Percentiles rank a stretch among this genome's conserved stretches.
These are phyloP conservation scores for Pseudozyma sp. DNA, from an alignment of 1,284 basidiomycete genomes.

Conservation along the genomic window DNA sequence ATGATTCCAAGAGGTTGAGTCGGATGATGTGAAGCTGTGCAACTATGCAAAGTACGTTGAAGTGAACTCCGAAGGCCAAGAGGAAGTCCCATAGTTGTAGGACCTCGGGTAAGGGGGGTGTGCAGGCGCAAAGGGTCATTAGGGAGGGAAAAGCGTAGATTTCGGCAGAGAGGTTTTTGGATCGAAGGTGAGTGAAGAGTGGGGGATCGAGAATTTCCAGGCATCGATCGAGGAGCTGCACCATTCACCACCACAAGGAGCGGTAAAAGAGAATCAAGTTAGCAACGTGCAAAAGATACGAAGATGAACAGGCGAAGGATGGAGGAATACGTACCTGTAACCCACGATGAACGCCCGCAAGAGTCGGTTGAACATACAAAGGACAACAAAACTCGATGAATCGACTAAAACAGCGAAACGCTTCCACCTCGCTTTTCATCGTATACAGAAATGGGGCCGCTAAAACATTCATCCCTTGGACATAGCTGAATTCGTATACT, in stretches of 20 bases:
- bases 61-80: conserved; percentile 92
- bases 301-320: neutral
- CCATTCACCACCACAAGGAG: too few relatives aligned
- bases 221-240: conserved; percentile 88
- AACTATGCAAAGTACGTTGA: conserved; percentile 95
- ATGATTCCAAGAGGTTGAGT: conserved; percentile 84
- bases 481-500: conserved; percentile 83
- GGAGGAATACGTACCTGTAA: conserved; percentile 77
- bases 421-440: conserved; percentile 94
- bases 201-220: conserved; percentile 89
- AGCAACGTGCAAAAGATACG: neutral
- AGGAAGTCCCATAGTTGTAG: conserved; percentile 96
- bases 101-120: conserved; percentile 93
- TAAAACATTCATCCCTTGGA: conserved; percentile 98
- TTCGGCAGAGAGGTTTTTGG: conserved; percentile 95
- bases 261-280: too few relatives aligned
- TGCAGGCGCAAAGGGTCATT: conserved; percentile 93
- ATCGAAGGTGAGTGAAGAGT: conserved; percentile 82
- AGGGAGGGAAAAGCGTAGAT: conserved; percentile 97
- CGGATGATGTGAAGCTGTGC: conserved; percentile 91
- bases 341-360: conserved; percentile 92
- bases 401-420: conserved; percentile 92
- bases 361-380: conserved; percentile 91
- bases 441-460: conserved; percentile 96
- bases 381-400: conserved; percentile 95